These are phyloP conservation scores for Emmonsia crescens DNA, from an alignment of 2,329 filamentous ascomycete genomes.

Conservation along the genomic window DNA sequence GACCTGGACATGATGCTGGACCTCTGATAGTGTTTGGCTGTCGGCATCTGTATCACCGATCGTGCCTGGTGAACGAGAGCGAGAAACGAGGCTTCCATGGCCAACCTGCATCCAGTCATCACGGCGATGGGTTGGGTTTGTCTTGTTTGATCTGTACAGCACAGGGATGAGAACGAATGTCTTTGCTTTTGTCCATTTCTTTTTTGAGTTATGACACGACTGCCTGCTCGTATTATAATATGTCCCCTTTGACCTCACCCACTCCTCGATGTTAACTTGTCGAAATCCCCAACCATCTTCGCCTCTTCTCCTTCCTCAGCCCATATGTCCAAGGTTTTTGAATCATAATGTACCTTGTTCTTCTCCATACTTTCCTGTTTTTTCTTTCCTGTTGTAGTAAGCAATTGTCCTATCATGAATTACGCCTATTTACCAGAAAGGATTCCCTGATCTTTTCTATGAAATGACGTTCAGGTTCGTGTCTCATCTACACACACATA, in stretches of 20 bases:
- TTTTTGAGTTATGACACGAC: background rate
- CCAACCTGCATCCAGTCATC: constrained; percentile 6
- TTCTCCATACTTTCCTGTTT: background rate
- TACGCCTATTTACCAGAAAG: background rate
- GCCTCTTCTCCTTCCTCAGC: background rate
- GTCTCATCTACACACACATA: constrained; percentile 10
- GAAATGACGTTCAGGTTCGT: background rate
- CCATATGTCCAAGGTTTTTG: background rate
- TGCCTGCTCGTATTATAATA: too few species aligned
- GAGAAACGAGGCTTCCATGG: constrained; percentile 1
- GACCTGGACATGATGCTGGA: constrained; percentile 11
- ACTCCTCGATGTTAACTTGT: background rate
- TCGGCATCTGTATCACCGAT: constrained; percentile 39
- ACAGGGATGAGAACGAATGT: background rate
- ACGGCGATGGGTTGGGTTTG: constrained; percentile 19
- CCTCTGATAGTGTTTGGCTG: constrained; percentile 39
- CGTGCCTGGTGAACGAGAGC: constrained; percentile 27
- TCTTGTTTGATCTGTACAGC: constrained; percentile 29
- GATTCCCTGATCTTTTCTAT: background rate
- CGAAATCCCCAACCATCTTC: background rate
- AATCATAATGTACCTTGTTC: background rate
- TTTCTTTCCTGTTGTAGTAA: background rate
- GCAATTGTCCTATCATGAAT: background rate
- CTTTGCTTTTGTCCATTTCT: constrained; percentile 7
- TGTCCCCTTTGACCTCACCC: background rate